Base-by-base conservation (phyloP, 2,329 filamentous ascomycete species). In the Plectosphaerella plurivora region DNA sequence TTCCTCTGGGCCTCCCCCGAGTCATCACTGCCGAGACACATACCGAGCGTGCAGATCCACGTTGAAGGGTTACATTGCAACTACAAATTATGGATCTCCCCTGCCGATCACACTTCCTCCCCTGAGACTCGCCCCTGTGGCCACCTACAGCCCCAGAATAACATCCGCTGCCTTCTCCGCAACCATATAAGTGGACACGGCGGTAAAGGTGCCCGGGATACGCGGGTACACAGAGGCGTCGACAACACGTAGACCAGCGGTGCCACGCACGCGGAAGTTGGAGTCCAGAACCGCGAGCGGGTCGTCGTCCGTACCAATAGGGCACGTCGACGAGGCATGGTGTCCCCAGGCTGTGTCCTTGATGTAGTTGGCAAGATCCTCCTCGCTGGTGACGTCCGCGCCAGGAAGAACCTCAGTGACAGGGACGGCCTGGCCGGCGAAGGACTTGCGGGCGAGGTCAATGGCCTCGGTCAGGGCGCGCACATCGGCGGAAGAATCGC, bases 391-490 rank as follows among this genome's bases (percentile, higher is more conserved):
- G 35, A 61, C 54, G 14, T 56, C 55, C 7, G 52, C 46, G 9
- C 60, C 60, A 9, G 59, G 60, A 1, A 62, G 50, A 11, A 53
- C 54, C 51, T 60, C 12, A 45, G 49, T 48, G 71, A 8, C 82
- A 18, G 24, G 15, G 5, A 47, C 35, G 12, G 46, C 46, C 25
- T 47, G 46, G 46, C 46, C 46, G 46, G 46, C 46, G 12, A 35
- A 18, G 4, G 46, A 47, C 46, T 15, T 33, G 11, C 7, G 2
- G 14, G 46, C 35, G 12, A 36, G 73, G 51, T 74, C 61, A 47
- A 87, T 67, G 2, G 75, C 80, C 60, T 88, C 83, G 33, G 73
- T 70, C 14, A 84, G 57, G 1, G 82, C 80, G 46, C 82, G 76
- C 9, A 80, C 61, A 46, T 82, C 75, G 33, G 73, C 69, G 0